Evolutionary conservation across 1,139 yeast species (phyloP), one percentile per base, ranked within the genome.

Genomic region (Sugiyamaella novakii): DNA sequence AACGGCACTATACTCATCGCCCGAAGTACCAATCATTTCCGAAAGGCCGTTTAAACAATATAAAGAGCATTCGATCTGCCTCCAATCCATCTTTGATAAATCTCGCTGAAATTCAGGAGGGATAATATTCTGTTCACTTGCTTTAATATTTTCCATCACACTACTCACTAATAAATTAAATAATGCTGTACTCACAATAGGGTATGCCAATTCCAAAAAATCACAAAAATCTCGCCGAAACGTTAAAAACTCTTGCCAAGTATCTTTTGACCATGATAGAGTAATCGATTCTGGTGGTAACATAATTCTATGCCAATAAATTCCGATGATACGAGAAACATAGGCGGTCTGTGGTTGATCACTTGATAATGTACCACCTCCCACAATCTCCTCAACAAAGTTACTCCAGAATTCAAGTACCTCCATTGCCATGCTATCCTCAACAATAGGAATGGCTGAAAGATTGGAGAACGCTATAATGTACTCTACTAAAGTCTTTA

Each of bases 321-420:
- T 70, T 15, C 68, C 68, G 25, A 84, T 73, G 3, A 84, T 73
- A 69, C 5, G 50, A 39, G 7, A 67, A 57, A 37, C 30, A 30
- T 41, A 34, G 14, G 19, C 19, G 11, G 37, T 45, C 22, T 45
- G 49, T n/a, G 43, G 43, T 15, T 30, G 43, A 6, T 31, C 34
- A 18, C 22, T 29, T 74, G 71, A 5, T 49, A 12, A 63, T 62
- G 43, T 15, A 72, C 84, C 75, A 49, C 80, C 84, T 56, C 79
- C 84, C 15, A 76, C 69, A 51, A 77, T 79, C 1, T 79, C 75
- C 54, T 86, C 94, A 7, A 84, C 80, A 47, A 85, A 73, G 50
- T 82, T 84, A 47, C 79, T 78, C 98, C 98, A 92, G 61, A 89
- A 87, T 47, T 82, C 82, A 3, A 87, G 72, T 57, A 88, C 73